These are phyloP conservation scores for Novymonas esmeraldas DNA, from an alignment of 208 protist genomes.

Conservation along the genomic window DNA sequence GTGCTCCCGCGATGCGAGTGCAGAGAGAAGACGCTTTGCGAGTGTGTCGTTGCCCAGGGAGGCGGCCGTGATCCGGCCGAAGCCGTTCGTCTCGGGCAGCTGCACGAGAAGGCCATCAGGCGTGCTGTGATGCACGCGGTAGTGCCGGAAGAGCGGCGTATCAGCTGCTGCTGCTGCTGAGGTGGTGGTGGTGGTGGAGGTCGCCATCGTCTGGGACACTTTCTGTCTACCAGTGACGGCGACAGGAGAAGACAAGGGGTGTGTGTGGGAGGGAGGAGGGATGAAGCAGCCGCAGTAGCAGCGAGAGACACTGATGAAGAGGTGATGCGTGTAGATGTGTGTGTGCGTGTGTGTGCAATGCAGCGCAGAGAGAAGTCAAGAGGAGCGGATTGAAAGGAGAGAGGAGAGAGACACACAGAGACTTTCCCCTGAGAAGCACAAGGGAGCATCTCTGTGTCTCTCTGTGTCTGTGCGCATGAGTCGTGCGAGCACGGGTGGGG, in stretches of 20 bases:
- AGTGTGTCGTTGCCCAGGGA: constrained; percentile 76
- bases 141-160: constrained; percentile 51
- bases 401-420: too few relatives aligned
- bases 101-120: constrained; percentile 79
- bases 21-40: constrained; percentile 66
- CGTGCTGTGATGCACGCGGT: constrained; percentile 80
- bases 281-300: too few relatives aligned
- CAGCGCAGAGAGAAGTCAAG: too few relatives aligned
- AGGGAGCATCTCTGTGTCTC: too few relatives aligned
- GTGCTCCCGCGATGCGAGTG: constrained; percentile 57
- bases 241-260: too few relatives aligned
- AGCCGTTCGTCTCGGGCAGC: constrained; percentile 68
- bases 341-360: background rate
- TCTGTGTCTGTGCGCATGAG: too few relatives aligned
- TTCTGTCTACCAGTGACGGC: too few relatives aligned
- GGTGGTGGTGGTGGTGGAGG: background rate
- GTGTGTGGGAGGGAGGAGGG: too few relatives aligned
- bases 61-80: constrained; percentile 71
- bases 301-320: background rate
- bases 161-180: background rate
- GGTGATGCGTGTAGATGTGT: background rate
- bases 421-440: too few relatives aligned
- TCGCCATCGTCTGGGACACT: background rate
- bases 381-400: too few relatives aligned
- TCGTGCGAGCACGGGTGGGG: too few relatives aligned